phyloP scores from a whole-genome alignment of 108 stramenopile genomes.

The Nannochloropsis granulata region DNA sequence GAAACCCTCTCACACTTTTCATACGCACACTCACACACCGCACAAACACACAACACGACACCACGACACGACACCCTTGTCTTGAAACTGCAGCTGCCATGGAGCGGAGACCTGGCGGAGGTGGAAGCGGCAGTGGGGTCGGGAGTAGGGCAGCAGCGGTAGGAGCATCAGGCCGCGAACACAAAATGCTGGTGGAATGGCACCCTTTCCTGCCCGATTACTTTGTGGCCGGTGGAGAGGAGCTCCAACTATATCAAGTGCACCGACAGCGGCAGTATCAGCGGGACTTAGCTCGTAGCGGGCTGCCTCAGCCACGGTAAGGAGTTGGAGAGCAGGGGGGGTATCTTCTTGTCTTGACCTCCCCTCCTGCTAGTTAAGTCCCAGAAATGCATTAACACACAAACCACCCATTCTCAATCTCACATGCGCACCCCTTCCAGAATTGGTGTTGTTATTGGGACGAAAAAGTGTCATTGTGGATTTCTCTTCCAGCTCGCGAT shows the following conservation, averaged over 20 bases:
- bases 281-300: background rate
- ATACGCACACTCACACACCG: no score
- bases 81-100: no score
- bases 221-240: background rate
- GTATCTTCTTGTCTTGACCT: no score
- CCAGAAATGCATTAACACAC: no score
- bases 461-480: no score
- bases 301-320: background rate
- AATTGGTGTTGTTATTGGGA: no score
- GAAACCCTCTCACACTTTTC: no score
- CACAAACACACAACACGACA: no score
- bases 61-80: no score
- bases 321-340: background rate
- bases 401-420: no score
- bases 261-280: background rate
- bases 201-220: background rate
- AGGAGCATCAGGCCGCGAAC: background rate
- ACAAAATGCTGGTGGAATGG: background rate
- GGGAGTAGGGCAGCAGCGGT: background rate
- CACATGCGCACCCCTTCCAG: no score
- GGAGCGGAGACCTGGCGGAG: background rate
- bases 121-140: background rate
- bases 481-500: background rate
- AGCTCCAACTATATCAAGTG: background rate
- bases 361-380: no score